Base-by-base conservation (phyloP, 441 rosid species). In the Viola pubescens region DNA sequence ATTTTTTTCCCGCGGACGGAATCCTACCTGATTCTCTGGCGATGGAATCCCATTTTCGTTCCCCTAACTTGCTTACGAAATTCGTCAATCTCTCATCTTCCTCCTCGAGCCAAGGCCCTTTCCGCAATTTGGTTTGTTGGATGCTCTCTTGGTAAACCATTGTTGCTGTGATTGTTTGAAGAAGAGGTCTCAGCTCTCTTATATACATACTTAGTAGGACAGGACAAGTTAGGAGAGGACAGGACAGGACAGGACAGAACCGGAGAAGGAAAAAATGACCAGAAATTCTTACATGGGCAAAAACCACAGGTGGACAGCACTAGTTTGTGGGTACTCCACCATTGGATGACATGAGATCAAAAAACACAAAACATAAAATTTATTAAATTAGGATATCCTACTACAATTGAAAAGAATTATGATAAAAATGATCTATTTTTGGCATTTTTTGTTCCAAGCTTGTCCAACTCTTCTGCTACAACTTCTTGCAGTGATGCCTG, bases 41-140 rank as follows among this genome's bases (percentile, higher is more conserved):
- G 39, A 86, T 65, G 63, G 66, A 74, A 74, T 89, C 97, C 97
- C 91, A 82, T 66, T 82, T 77, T 60, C 83, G 74, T 37, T 82
- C 80, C 46, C 94, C 87, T 54, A 77, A 61, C 66, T 80, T 67
- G 42, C 64, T 73, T 14, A 80, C 83, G 41, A 76, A 79, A 37
- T 80, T 59, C 0, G 73, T 67, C 9, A 86, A 62, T 63, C 54
- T 63, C 69, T 70, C 73, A 49, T 89, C 94, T 66, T 89, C 88
- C 64, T 78, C 87, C 73, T 80, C 77, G 0, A 74, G 75, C 97
- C 92, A 87, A 52, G 83, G 76, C 49, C 92, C 92, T 74, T 74
- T 82, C 4, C 75, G 73, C 69, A 74, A 46, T n/a, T 60, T 74
- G 39, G 79, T 77, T 41, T 65, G 75, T 64, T 64, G 75, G 74